These are phyloP conservation scores for Solanum megistacrolobum DNA, from an alignment of 257 asterid species.

Conservation along the genomic window DNA sequence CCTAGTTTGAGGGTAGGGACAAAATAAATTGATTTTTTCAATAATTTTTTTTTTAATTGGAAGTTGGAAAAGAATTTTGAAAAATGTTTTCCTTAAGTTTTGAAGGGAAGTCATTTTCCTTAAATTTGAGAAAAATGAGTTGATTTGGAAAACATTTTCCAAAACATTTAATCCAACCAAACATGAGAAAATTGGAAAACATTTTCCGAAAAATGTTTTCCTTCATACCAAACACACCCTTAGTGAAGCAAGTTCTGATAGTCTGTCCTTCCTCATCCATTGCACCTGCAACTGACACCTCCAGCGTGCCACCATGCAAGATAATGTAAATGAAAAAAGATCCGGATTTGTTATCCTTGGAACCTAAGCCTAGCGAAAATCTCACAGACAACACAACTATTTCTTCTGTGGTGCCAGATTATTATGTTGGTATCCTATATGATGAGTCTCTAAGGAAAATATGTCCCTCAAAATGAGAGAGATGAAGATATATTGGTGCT, in stretches of 20 bases:
- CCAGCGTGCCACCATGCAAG: constrained; percentile 13
- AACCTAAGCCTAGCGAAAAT: constrained; percentile 9
- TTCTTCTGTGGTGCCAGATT: constrained; percentile 22
- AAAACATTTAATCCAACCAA: too few relatives aligned
- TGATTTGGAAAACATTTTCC: too few relatives aligned
- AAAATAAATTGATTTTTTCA: too few relatives aligned
- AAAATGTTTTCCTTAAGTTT: too few relatives aligned
- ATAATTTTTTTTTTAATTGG: too few relatives aligned
- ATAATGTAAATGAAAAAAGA: constrained; percentile 11
- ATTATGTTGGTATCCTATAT: constrained; percentile 38
- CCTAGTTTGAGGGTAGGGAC: too few relatives aligned
- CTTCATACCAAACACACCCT: too few relatives aligned
- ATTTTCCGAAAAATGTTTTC: too few relatives aligned
- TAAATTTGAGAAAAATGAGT: too few relatives aligned
- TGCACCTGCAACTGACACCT: constrained; percentile 2
- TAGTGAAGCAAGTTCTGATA: constrained; percentile 14
- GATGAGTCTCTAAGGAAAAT: constrained; percentile 36
- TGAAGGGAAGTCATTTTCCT: too few relatives aligned
- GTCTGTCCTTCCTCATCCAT: constrained; percentile 2
- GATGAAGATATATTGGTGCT: constrained; percentile 38
- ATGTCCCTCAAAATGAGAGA: constrained; percentile 35
- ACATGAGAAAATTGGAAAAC: too few relatives aligned
- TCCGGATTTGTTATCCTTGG: constrained; percentile 11
- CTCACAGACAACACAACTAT: not conserved
- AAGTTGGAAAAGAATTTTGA: too few relatives aligned